These are phyloP conservation scores for Exsudoporus frostii DNA, from an alignment of 768 basidiomycete species.

Conservation along the genomic window DNA sequence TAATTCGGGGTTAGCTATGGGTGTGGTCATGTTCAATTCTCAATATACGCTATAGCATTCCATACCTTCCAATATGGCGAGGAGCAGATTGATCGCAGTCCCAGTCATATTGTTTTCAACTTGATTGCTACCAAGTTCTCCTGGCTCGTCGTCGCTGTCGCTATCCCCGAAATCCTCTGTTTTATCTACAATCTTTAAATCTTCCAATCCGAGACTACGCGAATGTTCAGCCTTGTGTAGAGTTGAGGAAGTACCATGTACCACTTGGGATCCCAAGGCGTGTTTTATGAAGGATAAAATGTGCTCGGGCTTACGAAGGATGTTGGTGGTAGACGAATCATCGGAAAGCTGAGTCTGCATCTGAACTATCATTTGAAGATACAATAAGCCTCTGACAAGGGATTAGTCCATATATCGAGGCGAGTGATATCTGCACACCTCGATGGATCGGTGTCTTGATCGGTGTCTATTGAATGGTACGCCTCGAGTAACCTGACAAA, in stretches of 20 bases:
- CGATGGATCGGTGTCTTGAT: conserved; percentile 20
- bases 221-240: conserved; percentile 1
- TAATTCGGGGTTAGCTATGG: conserved; percentile 50
- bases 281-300: conserved; percentile 82
- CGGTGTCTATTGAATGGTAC: conserved; percentile 44
- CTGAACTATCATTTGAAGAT: conserved; percentile 77
- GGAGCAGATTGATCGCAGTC: conserved; percentile 75
- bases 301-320: conserved; percentile 62
- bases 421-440: conserved; percentile 13
- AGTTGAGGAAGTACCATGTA: background rate
- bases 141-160: conserved; percentile 55
- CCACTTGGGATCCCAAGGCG: conserved; percentile 51
- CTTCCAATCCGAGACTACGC: conserved; percentile 30
- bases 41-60: background rate
- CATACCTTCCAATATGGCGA: conserved; percentile 85
- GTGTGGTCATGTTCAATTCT: background rate
- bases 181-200: conserved; percentile 38
- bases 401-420: conserved; percentile 1
- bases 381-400: conserved; percentile 55
- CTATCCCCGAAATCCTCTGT: conserved; percentile 42
- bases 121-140: conserved; percentile 35
- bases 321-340: conserved; percentile 50
- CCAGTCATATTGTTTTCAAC: conserved; percentile 64
- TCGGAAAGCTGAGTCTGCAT: conserved; percentile 71
- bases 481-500: conserved; percentile 73